Evolutionary conservation across 1,284 basidiomycete genomes (phyloP).

Genomic region (Ceratobasidium sp.): DNA sequence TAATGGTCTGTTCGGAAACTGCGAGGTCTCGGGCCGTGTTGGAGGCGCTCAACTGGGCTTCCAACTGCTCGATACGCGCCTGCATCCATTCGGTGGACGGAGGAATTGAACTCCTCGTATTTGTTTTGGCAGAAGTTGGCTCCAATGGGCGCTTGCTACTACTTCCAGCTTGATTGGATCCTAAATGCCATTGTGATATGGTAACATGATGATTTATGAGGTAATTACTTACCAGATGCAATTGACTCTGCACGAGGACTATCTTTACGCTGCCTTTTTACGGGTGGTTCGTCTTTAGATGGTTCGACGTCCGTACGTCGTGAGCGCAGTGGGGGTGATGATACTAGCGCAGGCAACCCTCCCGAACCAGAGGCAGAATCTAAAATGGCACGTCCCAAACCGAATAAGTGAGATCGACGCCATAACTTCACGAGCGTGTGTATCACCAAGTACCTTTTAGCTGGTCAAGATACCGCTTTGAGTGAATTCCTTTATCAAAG

Average conservation of each 20-base stretch:
- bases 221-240: neutral
- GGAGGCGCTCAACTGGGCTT: conserved; percentile 20
- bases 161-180: neutral
- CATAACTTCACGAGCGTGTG: neutral
- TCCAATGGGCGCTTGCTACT: conserved; percentile 1
- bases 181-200: neutral
- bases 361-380: neutral
- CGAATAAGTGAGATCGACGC: neutral
- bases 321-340: neutral
- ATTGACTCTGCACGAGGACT: neutral
- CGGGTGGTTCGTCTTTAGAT: conserved; percentile 11
- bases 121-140: neutral
- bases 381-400: neutral
- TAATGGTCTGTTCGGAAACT: conserved; percentile 24
- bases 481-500: conserved; percentile 6
- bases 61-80: conserved; percentile 27
- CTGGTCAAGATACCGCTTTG: neutral
- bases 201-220: neutral
- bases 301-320: neutral
- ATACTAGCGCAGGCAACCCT: neutral
- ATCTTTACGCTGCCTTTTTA: neutral
- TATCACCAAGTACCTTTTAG: neutral
- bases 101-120: neutral
- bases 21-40: conserved; percentile 41
- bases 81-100: conserved; percentile 37